A percentile compares a stretch with the other conserved stretches of the same genome.
Evolutionary conservation across 768 basidiomycete species (phyloP).

Genomic region (Trichaptum fuscoviolaceum): DNA sequence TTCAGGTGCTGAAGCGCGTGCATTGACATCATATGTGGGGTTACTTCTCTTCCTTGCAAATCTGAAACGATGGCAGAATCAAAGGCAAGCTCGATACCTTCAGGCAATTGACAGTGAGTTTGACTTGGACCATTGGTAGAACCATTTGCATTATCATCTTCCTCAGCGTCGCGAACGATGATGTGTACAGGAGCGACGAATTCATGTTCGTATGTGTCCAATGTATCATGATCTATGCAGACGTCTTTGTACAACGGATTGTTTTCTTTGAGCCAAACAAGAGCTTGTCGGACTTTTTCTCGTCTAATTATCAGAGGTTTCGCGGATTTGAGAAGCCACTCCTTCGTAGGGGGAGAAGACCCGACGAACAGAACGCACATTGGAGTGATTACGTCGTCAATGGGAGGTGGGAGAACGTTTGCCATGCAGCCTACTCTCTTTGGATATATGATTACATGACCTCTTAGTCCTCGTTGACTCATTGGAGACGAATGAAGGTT

Average conservation of each 20-base stretch:
- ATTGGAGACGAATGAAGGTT: slow-evolving; percentile 3
- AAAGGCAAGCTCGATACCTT: slow-evolving; percentile 21
- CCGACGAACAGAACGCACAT: slow-evolving; percentile 39
- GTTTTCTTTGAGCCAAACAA: slow-evolving; percentile 32
- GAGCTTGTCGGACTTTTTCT: slow-evolving; percentile 27
- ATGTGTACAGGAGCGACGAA: slow-evolving; percentile 12
- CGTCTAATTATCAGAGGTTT: slow-evolving; percentile 29
- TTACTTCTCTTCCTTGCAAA: not conserved
- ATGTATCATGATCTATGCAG: slow-evolving; percentile 17
- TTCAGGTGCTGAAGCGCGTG: slow-evolving; percentile 7
- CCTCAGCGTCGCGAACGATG: slow-evolving; percentile 13
- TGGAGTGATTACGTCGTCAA: slow-evolving; percentile 32
- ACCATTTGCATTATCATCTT: slow-evolving; percentile 28
- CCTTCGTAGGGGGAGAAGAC: slow-evolving; percentile 16
- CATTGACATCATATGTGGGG: not conserved
- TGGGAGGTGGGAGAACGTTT: slow-evolving; percentile 27
- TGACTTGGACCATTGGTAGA: slow-evolving; percentile 17
- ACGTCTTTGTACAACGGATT: slow-evolving; percentile 31
- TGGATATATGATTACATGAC: slow-evolving; percentile 38
- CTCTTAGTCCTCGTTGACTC: slow-evolving; percentile 29
- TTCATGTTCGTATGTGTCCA: slow-evolving; percentile 15
- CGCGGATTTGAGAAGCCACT: slow-evolving; percentile 31
- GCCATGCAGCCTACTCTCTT: slow-evolving; percentile 27
- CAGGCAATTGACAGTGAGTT: slow-evolving; percentile 27
- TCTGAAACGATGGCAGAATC: slow-evolving; percentile 24